phyloP scores from a whole-genome alignment of 2,329 filamentous ascomycete genomes.

The Arthrinium phaeospermum region DNA sequence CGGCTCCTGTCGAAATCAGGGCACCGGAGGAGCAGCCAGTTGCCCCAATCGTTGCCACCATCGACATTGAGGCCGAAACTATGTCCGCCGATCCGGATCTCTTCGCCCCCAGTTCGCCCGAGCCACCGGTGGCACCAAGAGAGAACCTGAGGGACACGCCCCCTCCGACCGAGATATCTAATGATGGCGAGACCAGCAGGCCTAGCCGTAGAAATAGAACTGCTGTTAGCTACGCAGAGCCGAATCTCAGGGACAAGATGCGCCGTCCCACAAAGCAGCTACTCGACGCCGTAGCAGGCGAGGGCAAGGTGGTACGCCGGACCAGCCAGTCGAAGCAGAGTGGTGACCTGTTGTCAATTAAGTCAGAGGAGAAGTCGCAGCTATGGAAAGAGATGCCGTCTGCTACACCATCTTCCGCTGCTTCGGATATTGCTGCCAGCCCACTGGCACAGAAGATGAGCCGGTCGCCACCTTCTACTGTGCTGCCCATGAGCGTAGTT shows the following conservation, averaged over 20 bases:
- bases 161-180: slow-evolving; percentile 63
- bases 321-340: slow-evolving; percentile 42
- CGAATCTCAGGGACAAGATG: slow-evolving; percentile 84
- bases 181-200: slow-evolving; percentile 62
- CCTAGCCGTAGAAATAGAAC: slow-evolving; percentile 70
- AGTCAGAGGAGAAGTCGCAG: slow-evolving; percentile 43
- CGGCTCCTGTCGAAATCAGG: slow-evolving; percentile 38
- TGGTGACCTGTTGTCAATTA: slow-evolving; percentile 38
- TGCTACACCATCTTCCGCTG: neutral
- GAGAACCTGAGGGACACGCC: slow-evolving; percentile 58
- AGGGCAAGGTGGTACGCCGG: slow-evolving; percentile 58
- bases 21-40: slow-evolving; percentile 27
- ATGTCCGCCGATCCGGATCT: slow-evolving; percentile 48
- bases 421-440: slow-evolving; percentile 42
- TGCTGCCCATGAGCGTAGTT: slow-evolving; percentile 40
- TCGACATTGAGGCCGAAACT: slow-evolving; percentile 38
- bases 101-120: slow-evolving; percentile 56
- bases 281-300: slow-evolving; percentile 74
- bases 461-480: slow-evolving; percentile 32
- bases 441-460: slow-evolving; percentile 49
- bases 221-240: slow-evolving; percentile 81
- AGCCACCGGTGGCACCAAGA: slow-evolving; percentile 41
- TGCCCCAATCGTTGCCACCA: slow-evolving; percentile 26
- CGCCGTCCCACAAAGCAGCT: slow-evolving; percentile 78
- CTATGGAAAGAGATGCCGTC: slow-evolving; percentile 40